Percentiles rank a stretch among this genome's conserved stretches.
Evolutionary conservation across 208 protist genomes (phyloP).

Genomic region (Acanthamoeba castellanii): DNA sequence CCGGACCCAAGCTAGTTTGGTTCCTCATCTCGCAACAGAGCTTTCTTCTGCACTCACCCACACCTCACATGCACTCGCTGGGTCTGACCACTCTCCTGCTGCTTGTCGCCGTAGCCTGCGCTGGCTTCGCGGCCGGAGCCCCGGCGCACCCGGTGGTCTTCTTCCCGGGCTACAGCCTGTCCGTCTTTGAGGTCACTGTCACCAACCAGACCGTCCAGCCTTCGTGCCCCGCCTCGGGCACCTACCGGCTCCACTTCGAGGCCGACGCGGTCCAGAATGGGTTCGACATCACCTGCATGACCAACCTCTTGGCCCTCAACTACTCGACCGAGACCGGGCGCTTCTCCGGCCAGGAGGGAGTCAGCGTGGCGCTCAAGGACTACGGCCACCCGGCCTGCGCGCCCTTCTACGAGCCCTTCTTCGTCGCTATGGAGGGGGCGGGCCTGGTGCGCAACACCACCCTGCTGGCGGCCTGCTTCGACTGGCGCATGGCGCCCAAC

Average conservation of each 20-base stretch:
- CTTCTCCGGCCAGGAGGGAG: not conserved
- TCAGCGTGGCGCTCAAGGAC: not conserved
- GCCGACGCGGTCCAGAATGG: not conserved
- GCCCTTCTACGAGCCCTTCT: slow-evolving; percentile 14
- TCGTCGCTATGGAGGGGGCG: not conserved
- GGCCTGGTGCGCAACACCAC: not conserved
- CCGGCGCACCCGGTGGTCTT: not conserved
- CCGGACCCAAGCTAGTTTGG: no score
- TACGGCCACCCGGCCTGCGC: not conserved
- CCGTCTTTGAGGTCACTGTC: not conserved
- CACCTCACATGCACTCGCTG: no score
- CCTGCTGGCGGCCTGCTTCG: not conserved
- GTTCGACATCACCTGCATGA: slow-evolving; percentile 6
- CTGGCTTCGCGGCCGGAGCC: not conserved
- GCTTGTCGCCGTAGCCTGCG: not conserved
- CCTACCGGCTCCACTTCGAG: not conserved
- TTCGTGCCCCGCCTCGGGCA: not conserved
- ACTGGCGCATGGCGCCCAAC: not conserved
- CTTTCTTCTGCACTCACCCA: no score
- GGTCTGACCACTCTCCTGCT: no score
- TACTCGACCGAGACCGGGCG: not conserved
- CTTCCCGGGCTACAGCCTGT: not conserved
- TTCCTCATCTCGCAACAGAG: no score
- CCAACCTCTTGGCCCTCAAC: not conserved
- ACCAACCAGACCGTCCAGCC: not conserved